Conservation (phyloP, 2,329 filamentous ascomycete genomes). For the Helotiales sp. region DNA sequence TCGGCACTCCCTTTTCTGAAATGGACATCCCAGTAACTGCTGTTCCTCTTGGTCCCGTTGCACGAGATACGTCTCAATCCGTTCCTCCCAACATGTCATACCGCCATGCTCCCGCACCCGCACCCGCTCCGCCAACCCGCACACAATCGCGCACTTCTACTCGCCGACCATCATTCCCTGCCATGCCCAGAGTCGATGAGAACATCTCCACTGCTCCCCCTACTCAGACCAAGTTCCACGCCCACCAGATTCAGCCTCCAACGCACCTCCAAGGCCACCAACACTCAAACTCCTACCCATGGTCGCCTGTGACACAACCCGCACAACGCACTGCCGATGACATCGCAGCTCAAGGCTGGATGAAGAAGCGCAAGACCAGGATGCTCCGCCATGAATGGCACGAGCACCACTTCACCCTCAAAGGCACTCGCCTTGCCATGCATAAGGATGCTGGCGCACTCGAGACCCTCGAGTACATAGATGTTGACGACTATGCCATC, state of each 20-base stretch:
- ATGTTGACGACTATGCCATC: slow-evolving; percentile 88
- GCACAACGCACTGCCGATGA: slow-evolving; percentile 49
- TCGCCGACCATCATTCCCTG: slow-evolving; percentile 70
- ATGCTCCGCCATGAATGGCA: slow-evolving; percentile 94
- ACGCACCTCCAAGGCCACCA: slow-evolving; percentile 37
- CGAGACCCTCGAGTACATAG: slow-evolving; percentile 74
- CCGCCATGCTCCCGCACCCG: slow-evolving; percentile 49
- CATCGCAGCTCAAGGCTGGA: slow-evolving; percentile 78
- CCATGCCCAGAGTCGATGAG: slow-evolving; percentile 73
- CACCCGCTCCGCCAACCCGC: slow-evolving; percentile 30
- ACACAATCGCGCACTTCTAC: slow-evolving; percentile 53
- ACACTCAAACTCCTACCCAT: slow-evolving; percentile 31
- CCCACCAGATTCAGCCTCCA: slow-evolving; percentile 28
- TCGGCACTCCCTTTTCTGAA: slow-evolving; percentile 87
- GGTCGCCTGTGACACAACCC: slow-evolving; percentile 32
- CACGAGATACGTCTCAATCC: slow-evolving; percentile 83
- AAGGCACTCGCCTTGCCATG: slow-evolving; percentile 75
- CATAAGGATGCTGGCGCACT: slow-evolving; percentile 65
- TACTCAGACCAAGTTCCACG: slow-evolving; percentile 25
- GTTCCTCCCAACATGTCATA: slow-evolving; percentile 94
- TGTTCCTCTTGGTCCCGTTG: slow-evolving; percentile 71
- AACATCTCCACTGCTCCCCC: slow-evolving; percentile 50
- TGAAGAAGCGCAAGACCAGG: slow-evolving; percentile 91
- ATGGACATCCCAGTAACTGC: slow-evolving; percentile 85
- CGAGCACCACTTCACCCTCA: slow-evolving; percentile 87